Evolutionary conservation across 2,329 filamentous ascomycete species (phyloP).

Genomic region (Aspergillus pseudoviridinutans): DNA sequence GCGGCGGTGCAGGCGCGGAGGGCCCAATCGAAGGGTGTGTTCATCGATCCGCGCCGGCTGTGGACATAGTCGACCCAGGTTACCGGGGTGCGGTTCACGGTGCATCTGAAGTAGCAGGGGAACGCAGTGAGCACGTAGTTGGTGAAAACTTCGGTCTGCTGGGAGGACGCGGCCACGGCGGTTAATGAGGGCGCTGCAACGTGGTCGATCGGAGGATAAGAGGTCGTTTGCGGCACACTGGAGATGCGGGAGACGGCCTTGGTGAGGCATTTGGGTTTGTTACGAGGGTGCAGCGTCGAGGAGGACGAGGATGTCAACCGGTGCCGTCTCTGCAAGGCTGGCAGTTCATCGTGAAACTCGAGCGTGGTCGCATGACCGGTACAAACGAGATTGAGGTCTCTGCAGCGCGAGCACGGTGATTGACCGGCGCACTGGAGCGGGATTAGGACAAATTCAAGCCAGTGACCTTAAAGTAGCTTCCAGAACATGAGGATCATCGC

Average conservation of each 20-base stretch:
- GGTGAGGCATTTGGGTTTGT: background rate
- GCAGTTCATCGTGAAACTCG: slow-evolving; percentile 30
- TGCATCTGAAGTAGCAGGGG: slow-evolving; percentile 27
- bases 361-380: slow-evolving; percentile 20
- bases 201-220: slow-evolving; percentile 18
- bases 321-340: slow-evolving; percentile 24
- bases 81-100: slow-evolving; percentile 22
- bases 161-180: slow-evolving; percentile 19
- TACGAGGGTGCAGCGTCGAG: background rate
- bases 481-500: background rate
- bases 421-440: slow-evolving; percentile 26
- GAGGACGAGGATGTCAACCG: slow-evolving; percentile 8
- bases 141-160: slow-evolving; percentile 25
- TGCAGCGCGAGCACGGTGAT: slow-evolving; percentile 29
- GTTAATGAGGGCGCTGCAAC: slow-evolving; percentile 25
- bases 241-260: background rate
- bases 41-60: slow-evolving; percentile 10
- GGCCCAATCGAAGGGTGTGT: slow-evolving; percentile 21
- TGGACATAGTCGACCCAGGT: slow-evolving; percentile 28
- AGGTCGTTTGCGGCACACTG: background rate
- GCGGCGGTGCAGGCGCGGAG: slow-evolving; percentile 17
- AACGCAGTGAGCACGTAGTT: slow-evolving; percentile 25
- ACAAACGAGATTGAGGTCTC: slow-evolving; percentile 24
- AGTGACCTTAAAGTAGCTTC: background rate
- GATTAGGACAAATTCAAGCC: background rate